Conservation (phyloP, 2,329 filamentous ascomycete species). For the Ambrosiella xylebori region DNA sequence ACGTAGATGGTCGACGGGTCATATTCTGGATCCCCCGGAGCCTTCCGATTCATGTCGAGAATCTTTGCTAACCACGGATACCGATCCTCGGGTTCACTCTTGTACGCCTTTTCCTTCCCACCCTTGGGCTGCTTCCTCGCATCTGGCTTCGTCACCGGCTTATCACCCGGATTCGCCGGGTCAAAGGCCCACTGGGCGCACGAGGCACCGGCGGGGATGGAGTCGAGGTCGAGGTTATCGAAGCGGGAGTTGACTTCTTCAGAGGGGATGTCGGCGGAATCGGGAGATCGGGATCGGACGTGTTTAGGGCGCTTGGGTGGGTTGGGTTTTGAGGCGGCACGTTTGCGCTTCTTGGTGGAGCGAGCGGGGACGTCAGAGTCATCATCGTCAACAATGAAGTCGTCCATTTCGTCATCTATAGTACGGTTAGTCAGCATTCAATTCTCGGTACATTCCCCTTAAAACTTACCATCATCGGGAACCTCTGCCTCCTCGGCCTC, state of each 20-base stretch:
- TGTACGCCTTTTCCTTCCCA: constrained; percentile 52
- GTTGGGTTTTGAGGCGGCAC: constrained; percentile 32
- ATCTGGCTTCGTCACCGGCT: constrained; percentile 15
- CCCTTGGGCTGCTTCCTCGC: constrained; percentile 17
- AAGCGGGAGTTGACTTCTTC: constrained; percentile 27
- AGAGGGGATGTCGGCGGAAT: constrained; percentile 21
- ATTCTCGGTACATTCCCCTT: constrained; percentile 1
- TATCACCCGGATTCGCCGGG: constrained; percentile 25
- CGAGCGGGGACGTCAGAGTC: constrained; percentile 53
- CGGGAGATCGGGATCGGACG: constrained; percentile 18
- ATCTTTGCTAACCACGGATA: constrained; percentile 84
- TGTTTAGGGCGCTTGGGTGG: constrained; percentile 43
- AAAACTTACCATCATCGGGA: constrained; percentile 40
- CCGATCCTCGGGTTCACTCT: constrained; percentile 66
- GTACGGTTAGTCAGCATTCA: constrained; percentile 15
- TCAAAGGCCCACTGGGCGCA: constrained; percentile 58
- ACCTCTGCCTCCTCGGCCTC: constrained; percentile 36
- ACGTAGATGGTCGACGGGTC: constrained; percentile 85
- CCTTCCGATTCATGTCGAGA: constrained; percentile 66
- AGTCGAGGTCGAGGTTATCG: constrained; percentile 34
- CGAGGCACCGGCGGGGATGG: constrained; percentile 19
- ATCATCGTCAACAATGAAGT: constrained; percentile 78
- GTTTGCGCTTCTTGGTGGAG: constrained; percentile 57
- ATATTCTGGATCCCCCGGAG: constrained; percentile 67
- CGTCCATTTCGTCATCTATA: constrained; percentile 47